Evolutionary conservation across 352 stramenopile species (phyloP), one percentile per base, ranked within the genome.

Genomic region (Phytopythium litorale): DNA sequence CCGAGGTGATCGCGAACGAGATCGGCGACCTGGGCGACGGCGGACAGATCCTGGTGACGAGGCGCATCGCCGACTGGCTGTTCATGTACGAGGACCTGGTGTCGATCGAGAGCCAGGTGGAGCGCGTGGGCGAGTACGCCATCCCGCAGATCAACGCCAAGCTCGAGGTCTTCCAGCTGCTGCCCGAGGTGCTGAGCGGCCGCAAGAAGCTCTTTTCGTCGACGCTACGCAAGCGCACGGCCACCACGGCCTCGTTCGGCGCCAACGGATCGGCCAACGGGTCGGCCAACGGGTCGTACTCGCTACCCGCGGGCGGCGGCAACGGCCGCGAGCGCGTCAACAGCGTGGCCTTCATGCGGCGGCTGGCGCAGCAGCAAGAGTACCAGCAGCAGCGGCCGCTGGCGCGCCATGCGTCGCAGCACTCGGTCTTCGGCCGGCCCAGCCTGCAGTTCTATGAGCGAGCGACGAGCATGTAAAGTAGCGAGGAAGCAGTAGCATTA

Each of bases 21-120:
- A 61, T 84, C n/a, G 71, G 75, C 50, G 75, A 84, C 49, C 53
- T 87, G 9, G 77, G 75, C 49, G 69, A 65, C 60, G 77, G 77
- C 32, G 77, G 75, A 4, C 75, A 87, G 56, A 87, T 87, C 48
- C 58, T 87, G 16, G 60, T 84, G 7, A 87, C 77, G 1, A 51
- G 64, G 48, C 70, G 75, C 46, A 69, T 87, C 23, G 78, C 74
- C 0, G 63, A 79, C n/a, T 87, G 75, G 72, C 53, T 84, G 13
- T 48, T 68, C 53, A 71, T 64, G 49, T 76, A 81, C 66, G 76
- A 75, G 30, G 70, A 76, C 21, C 59, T 61, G 0, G 54, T 79
- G 3, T 43, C 72, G 19, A 75, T 72, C 43, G 56, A 73, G 13
- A 75, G 59, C 51, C 63, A 61, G 7, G 62, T 82, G 30, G 68